Conservation (phyloP, 441 rosid species). For the Adansonia rubrostipa region DNA sequence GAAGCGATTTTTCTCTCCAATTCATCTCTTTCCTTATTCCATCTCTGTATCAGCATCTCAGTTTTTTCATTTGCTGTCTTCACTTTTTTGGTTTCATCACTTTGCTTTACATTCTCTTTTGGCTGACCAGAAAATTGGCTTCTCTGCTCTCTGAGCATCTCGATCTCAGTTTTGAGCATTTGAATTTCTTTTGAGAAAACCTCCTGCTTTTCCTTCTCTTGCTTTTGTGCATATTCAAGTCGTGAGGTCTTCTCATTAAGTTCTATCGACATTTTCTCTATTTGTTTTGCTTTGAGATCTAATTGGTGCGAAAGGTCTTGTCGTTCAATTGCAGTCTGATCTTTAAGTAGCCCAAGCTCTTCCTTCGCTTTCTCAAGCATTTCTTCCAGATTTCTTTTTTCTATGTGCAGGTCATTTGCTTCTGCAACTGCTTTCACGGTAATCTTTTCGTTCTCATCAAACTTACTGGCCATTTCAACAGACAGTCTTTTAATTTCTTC, state of each 20-base stretch:
- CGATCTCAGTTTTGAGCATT: constrained; percentile 40
- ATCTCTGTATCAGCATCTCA: constrained; percentile 47
- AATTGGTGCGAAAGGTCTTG: constrained; percentile 46
- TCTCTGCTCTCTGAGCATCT: constrained; percentile 41
- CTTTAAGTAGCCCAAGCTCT: constrained; percentile 43
- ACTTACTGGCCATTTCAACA: constrained; percentile 60
- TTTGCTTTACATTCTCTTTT: constrained; percentile 38
- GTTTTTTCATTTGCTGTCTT: constrained; percentile 49
- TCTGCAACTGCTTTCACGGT: constrained; percentile 49
- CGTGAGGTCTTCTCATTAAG: constrained; percentile 34
- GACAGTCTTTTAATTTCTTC: constrained; percentile 68
- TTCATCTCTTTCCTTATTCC: constrained; percentile 63
- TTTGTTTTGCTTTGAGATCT: constrained; percentile 33
- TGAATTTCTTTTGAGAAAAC: constrained; percentile 49
- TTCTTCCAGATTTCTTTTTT: constrained; percentile 55
- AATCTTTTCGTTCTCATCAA: constrained; percentile 58
- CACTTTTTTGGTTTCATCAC: constrained; percentile 39
- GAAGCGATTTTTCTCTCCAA: constrained; percentile 46
- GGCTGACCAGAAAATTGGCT: constrained; percentile 28
- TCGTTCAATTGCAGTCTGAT: constrained; percentile 41
- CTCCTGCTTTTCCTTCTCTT: constrained; percentile 39
- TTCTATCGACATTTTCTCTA: constrained; percentile 36
- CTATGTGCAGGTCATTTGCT: constrained; percentile 54
- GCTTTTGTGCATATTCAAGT: constrained; percentile 34
- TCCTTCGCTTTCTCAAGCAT: constrained; percentile 50